Conservation (phyloP, 2,329 filamentous ascomycete species). For the Colletotrichum liaoningense region DNA sequence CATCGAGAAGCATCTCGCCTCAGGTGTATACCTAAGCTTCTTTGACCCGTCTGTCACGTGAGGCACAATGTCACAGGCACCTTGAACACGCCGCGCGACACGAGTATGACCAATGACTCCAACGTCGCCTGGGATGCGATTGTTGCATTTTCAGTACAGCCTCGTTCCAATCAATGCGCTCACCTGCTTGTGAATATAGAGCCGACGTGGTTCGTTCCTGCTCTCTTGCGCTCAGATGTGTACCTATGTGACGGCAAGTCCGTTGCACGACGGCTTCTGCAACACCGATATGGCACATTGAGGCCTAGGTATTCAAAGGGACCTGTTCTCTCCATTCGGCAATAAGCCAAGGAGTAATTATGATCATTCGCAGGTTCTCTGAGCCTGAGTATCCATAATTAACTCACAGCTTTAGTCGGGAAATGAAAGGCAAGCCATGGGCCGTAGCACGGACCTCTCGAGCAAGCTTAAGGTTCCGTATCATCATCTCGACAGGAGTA, state of each 20-base stretch:
- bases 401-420: background rate
- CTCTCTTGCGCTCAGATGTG: no score
- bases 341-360: background rate
- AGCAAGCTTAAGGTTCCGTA: background rate
- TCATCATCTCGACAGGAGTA: background rate
- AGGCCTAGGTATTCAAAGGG: no score
- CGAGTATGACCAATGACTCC: background rate
- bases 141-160: background rate
- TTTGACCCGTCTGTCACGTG: background rate
- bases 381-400: background rate
- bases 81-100: background rate
- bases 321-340: no score
- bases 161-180: background rate
- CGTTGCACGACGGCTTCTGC: no score
- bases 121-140: background rate
- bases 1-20: background rate
- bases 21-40: background rate
- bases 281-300: no score
- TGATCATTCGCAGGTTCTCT: background rate
- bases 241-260: no score
- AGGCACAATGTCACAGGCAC: background rate
- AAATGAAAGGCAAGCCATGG: background rate
- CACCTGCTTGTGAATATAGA: background rate
- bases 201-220: no score
- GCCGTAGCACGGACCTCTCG: background rate